Evolutionary conservation across 768 basidiomycete species (phyloP).

Genomic region (Tulasnella calospora): DNA sequence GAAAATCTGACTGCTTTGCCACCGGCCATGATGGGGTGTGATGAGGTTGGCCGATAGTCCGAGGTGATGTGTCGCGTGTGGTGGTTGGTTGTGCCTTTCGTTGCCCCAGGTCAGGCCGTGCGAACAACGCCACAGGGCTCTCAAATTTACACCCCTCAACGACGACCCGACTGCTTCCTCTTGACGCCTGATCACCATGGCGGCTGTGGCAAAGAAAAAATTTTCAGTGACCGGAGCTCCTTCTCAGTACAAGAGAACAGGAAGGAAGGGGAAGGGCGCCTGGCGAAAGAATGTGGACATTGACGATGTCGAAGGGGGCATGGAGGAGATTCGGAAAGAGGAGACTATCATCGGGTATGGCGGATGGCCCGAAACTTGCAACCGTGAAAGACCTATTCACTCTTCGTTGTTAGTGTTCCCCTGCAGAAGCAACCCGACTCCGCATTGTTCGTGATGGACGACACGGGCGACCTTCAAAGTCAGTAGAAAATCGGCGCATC

Average conservation of each 20-base stretch:
- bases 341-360: conserved; percentile 74
- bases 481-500: conserved; percentile 30
- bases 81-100: background rate
- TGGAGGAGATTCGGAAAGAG: conserved; percentile 75
- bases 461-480: conserved; percentile 73
- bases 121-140: conserved; percentile 17
- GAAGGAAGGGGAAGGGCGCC: conserved; percentile 84
- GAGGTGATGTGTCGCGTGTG: background rate
- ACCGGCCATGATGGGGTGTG: background rate
- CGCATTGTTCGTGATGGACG: conserved; percentile 77
- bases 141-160: conserved; percentile 5
- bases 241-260: conserved; percentile 50
- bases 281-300: conserved; percentile 94
- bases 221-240: conserved; percentile 37
- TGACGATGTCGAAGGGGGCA: conserved; percentile 64
- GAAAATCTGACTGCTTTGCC: background rate
- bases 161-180: background rate
- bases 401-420: conserved; percentile 45
- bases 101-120: background rate
- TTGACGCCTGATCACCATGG: background rate
- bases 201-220: conserved; percentile 8
- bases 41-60: background rate
- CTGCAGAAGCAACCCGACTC: conserved; percentile 64
- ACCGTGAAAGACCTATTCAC: background rate
- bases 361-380: background rate